Conservation (phyloP, 1,139 yeast species). For the Lodderomyces margitis region DNA sequence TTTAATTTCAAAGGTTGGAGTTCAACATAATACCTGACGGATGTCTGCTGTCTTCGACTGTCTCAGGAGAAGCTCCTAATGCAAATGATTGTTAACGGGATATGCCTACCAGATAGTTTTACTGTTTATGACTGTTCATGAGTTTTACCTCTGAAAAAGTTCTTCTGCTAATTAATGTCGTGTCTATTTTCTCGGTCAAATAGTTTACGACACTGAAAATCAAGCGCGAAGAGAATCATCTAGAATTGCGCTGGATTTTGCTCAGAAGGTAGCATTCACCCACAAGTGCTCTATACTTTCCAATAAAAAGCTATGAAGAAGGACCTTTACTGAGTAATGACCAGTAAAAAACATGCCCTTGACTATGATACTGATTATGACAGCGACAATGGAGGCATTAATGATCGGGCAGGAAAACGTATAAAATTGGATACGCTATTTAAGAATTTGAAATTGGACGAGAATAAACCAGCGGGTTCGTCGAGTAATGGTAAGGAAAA, state of each 20-base stretch:
- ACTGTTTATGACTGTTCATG: no score
- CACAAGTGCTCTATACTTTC: no score
- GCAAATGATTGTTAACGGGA: no score
- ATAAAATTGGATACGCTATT: constrained; percentile 17
- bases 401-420: constrained; percentile 14
- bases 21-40: no score
- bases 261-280: no score
- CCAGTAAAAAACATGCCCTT: constrained; percentile 9
- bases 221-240: neutral
- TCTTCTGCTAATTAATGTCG: neutral
- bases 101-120: no score
- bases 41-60: no score
- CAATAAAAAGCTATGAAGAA: neutral
- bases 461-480: constrained; percentile 2
- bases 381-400: constrained; percentile 6
- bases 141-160: no score
- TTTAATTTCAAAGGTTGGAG: neutral
- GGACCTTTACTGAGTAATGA: neutral
- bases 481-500: constrained; percentile 2
- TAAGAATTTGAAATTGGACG: constrained; percentile 11
- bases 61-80: no score
- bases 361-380: constrained; percentile 13
- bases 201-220: neutral
- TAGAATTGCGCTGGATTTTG: neutral
- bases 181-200: neutral